A percentile compares a stretch with the other conserved stretches of the same genome.
Evolutionary conservation across 1,284 basidiomycete genomes (phyloP).

Genomic region (Pseudozyma sp.): DNA sequence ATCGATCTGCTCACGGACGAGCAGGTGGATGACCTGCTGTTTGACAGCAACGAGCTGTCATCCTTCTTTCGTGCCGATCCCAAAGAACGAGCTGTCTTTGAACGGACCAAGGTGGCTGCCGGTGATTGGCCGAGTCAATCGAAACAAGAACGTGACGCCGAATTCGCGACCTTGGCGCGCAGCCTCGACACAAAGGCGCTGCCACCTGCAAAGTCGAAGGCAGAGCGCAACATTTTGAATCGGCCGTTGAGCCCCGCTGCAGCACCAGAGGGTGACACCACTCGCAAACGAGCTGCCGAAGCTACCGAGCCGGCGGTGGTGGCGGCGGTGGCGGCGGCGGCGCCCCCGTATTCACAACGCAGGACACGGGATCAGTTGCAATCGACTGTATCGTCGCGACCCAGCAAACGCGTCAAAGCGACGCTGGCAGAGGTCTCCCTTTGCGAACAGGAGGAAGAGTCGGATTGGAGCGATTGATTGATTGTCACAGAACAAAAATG

Average conservation of each 20-base stretch:
- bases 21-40: conserved; percentile 37
- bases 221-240: neutral
- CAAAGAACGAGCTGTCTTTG: conserved; percentile 14
- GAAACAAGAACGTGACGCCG: conserved; percentile 5
- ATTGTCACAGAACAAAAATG: too few relatives aligned
- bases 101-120: conserved; percentile 23
- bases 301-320: neutral
- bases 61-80: conserved; percentile 29
- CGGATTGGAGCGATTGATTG: conserved; percentile 37
- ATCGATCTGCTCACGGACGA: conserved; percentile 35
- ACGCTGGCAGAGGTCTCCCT: conserved; percentile 5
- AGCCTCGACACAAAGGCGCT: neutral
- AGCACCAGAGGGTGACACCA: neutral
- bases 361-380: neutral
- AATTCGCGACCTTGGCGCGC: conserved; percentile 9
- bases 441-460: conserved; percentile 27
- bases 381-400: neutral
- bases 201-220: neutral
- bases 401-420: neutral
- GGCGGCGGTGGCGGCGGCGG: too few relatives aligned
- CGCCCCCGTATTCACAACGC: neutral
- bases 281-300: neutral
- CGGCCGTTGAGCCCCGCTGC: neutral
- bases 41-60: conserved; percentile 18
- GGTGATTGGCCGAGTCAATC: conserved; percentile 24